Percentiles rank a stretch among this genome's conserved stretches.
These are phyloP conservation scores for Tolypocladium nubicola DNA, from an alignment of 2,329 filamentous ascomycete genomes.

Conservation along the genomic window DNA sequence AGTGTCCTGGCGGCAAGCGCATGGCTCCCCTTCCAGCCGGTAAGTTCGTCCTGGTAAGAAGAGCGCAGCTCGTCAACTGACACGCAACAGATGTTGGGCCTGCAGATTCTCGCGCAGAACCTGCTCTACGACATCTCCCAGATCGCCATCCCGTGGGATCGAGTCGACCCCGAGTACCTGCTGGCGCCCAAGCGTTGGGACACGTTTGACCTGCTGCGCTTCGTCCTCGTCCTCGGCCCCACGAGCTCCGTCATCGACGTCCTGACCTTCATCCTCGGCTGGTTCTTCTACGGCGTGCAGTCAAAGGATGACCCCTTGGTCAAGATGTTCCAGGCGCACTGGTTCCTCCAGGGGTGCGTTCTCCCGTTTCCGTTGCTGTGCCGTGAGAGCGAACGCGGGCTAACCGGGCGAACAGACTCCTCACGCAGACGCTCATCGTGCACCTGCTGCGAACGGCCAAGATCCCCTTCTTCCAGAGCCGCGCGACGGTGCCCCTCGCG, in stretches of 20 bases:
- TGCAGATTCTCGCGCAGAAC: slow-evolving; percentile 17
- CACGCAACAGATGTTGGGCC: slow-evolving; percentile 10
- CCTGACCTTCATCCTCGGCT: slow-evolving; percentile 11
- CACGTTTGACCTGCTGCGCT: slow-evolving; percentile 15
- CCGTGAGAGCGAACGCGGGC: not conserved
- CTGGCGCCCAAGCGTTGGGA: slow-evolving; percentile 14
- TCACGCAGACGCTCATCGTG: slow-evolving; percentile 18
- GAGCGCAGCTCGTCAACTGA: not conserved
- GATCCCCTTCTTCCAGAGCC: slow-evolving; percentile 14
- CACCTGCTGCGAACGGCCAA: slow-evolving; percentile 15
- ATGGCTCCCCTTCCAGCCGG: slow-evolving; percentile 16
- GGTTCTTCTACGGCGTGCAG: slow-evolving; percentile 13
- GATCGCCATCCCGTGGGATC: slow-evolving; percentile 18
- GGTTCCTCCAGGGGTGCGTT: slow-evolving; percentile 15
- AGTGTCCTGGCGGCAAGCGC: slow-evolving; percentile 15
- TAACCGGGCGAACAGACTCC: slow-evolving; percentile 4
- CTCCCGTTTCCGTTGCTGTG: not conserved
- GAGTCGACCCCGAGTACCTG: slow-evolving; percentile 15
- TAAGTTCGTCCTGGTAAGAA: not conserved
- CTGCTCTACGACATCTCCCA: slow-evolving; percentile 18
- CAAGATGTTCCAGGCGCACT: slow-evolving; percentile 13
- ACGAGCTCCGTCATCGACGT: slow-evolving; percentile 18
- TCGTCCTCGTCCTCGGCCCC: slow-evolving; percentile 14
- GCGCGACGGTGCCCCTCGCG: slow-evolving; percentile 9
- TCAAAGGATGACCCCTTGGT: slow-evolving; percentile 9